Evolutionary conservation across 768 basidiomycete genomes (phyloP), one percentile per base, ranked within the genome.

Genomic region (Leccinum arenicola): DNA sequence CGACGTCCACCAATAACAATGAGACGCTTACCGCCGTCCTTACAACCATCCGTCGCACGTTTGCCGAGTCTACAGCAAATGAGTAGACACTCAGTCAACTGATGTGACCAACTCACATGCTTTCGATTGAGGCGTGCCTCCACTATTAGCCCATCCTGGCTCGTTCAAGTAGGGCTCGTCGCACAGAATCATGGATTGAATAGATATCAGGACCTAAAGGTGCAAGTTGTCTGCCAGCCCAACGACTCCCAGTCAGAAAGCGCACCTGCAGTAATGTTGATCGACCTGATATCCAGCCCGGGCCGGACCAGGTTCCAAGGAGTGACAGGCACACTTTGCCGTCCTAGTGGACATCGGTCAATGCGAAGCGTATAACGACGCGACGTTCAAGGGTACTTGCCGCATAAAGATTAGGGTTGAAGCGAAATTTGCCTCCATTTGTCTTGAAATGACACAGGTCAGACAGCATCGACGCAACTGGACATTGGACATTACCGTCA

Each of bases 141-240:
- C 84, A 57, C 83, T 82, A 45, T 74, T 75, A 21, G 91, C 87
- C 91, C 91, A 92, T 25, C 89, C 93, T 19, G 95, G 95, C 71
- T 98, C 95, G 64, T 96, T 96, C 60, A 94, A 73, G 70, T 95
- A 96, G 9, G 95, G 87, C 58, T 89, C 95, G 19, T 96, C 95
- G 61, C 91, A 95, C 25, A 97, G 77, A 64, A 97, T 96, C 91
- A 98, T 93, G 15, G 92, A 93, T 76, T 97, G 95, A 33, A 98
- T 95, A 15, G 94, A 95, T 40, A 97, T 91, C 45, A 98, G 79
- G 38, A 95, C 86, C 82, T 84, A 53, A 21, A 63, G 10, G 47
- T 14, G 52, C 15, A 52, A 58, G 2, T 15, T 23, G 55, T 59
- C 48, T 54, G 55, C 56, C 21, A 54, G 14, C 15, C 19, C 27